Evolutionary conservation across 352 stramenopile species (phyloP), one percentile per base, ranked within the genome.

Genomic region (Globisporangium recalcitrans): DNA sequence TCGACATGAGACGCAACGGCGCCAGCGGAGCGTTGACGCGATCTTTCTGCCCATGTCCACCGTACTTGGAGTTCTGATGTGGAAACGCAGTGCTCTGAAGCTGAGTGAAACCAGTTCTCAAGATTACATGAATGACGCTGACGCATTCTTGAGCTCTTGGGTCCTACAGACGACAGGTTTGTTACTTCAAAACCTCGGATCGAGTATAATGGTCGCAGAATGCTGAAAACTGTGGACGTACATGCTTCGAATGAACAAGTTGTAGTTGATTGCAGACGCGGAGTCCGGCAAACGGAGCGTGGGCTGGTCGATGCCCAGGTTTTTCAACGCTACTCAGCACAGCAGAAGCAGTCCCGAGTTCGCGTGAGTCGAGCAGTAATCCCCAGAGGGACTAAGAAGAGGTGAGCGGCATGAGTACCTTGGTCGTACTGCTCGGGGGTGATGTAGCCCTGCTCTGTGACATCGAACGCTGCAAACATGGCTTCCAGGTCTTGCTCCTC

Each of bases 391-490:
- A 7, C 36, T 44, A n/a, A 13, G 34, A n/a, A 44, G 14, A 44
- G 40, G 21, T 22, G 10, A 61, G 13, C 8, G 24, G 31, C 21
- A 6, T 4, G 21, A 2, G 36, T n/a, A 63, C 80, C 82, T 90
- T 78, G 75, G 44, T 88, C 69, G 34, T 92, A 90, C 64, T 90
- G 83, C 59, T 76, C 65, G 11, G 71, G 67, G 5, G 78, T 84
- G 62, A 92, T 84, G 40, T 70, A 77, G 3, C 83, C 83, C 52
- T 75, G 78, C 0, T 82, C 81, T n/a, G 81, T 90, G 29, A 87
- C 69, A 47, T 92, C 83, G 27, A 92, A 92, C 8, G 82, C 80
- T 27, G 69, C 65, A 36, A 92, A 92, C 80, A 90, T 90, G 1
- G 81, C 80, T 21, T 86, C 72, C 10, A 92, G 55, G 65, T 90